These are phyloP conservation scores for Calonectria hawksworthii DNA, from an alignment of 2,329 filamentous ascomycete genomes.

Conservation along the genomic window DNA sequence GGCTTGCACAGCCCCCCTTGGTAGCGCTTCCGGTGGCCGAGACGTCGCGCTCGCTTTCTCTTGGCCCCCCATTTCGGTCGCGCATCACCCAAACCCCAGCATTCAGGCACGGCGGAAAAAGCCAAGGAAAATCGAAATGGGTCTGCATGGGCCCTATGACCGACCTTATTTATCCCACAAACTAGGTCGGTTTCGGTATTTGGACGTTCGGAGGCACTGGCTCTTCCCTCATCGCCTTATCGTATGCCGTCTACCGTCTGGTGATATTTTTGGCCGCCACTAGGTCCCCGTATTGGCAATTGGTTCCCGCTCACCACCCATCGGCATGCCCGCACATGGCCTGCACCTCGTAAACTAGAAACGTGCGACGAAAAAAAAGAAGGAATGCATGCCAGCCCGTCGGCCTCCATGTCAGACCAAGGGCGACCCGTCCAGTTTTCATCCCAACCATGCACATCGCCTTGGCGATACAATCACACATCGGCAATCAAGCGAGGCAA, in stretches of 20 bases:
- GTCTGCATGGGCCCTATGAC: neutral
- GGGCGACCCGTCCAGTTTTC: neutral
- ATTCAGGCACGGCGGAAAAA: conserved; percentile 1
- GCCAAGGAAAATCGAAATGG: conserved; percentile 14
- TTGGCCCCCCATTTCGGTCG: neutral
- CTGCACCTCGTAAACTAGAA: conserved; percentile 4
- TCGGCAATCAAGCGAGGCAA: conserved; percentile 2
- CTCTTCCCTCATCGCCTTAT: neutral
- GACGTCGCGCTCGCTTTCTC: conserved; percentile 21
- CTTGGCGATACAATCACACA: neutral
- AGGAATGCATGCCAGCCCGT: conserved; percentile 15
- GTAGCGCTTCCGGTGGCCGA: conserved; percentile 25
- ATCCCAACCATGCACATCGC: neutral
- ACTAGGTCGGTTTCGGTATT: neutral
- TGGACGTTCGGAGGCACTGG: neutral
- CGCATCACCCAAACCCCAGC: conserved; percentile 3
- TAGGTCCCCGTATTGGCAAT: neutral
- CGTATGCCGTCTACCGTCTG: neutral
- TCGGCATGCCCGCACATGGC: conserved; percentile 7
- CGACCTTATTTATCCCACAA: conserved; percentile 1
- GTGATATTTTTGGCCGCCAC: neutral
- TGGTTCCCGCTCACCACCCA: neutral
- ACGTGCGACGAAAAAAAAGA: neutral
- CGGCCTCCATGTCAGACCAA: neutral
- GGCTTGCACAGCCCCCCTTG: conserved; percentile 32